Evolutionary conservation across 306 rosid species (phyloP).

Genomic region (Trichosanthes truncata): DNA sequence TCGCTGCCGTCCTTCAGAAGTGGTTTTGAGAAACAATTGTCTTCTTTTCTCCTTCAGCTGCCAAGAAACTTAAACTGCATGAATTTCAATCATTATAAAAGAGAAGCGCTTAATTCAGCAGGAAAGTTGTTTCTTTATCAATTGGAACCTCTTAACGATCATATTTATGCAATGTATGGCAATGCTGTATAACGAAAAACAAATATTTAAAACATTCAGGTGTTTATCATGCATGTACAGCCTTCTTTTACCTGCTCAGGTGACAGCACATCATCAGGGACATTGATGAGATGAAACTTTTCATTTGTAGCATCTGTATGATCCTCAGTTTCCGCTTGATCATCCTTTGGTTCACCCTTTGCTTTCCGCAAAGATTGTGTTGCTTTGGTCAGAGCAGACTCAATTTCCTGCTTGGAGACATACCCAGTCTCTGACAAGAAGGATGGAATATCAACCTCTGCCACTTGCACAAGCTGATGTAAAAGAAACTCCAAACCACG

Average conservation of each 20-base stretch:
- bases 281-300: conserved; percentile 61
- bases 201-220: background rate
- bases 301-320: conserved; percentile 46
- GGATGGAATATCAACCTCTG: conserved; percentile 44
- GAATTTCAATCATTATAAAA: background rate
- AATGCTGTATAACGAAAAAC: background rate
- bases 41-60: conserved; percentile 78
- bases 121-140: background rate
- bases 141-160: background rate
- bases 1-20: conserved; percentile 85
- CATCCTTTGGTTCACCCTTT: conserved; percentile 78
- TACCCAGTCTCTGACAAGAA: conserved; percentile 83
- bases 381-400: conserved; percentile 59
- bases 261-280: conserved; percentile 70
- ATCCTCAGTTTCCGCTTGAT: conserved; percentile 63
- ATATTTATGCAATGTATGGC: background rate
- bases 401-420: conserved; percentile 76
- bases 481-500: conserved; percentile 80
- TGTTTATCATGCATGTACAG: background rate
- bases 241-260: conserved; percentile 66
- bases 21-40: conserved; percentile 77
- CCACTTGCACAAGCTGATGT: conserved; percentile 72
- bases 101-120: background rate
- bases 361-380: conserved; percentile 73
- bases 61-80: conserved; percentile 16